Base-by-base conservation (phyloP, 768 basidiomycete genomes). In the Leccinum incarnatum region DNA sequence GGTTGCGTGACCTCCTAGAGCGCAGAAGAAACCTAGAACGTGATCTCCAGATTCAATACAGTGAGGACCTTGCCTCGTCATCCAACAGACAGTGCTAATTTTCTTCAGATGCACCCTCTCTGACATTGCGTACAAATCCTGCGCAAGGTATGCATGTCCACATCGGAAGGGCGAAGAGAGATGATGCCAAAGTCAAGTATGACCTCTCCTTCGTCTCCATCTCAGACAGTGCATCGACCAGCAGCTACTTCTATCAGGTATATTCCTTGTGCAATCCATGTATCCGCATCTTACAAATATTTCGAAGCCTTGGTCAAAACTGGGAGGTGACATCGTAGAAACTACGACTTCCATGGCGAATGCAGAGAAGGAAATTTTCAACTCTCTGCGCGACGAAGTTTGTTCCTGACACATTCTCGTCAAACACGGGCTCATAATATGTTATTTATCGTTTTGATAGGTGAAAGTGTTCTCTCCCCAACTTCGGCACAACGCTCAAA, bases 111-210 rank as follows among this genome's bases (percentile, higher is more conserved):
- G 82, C 86, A 1, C 84, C 88, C 23, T 91, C 91, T 12, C 67
- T 93, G 60, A 86, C 89, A 12, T 77, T 94, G 48, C 85, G 90
- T 40, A 82, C 84, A 25, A 87, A 82, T 1, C 80, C 85, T 17
- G 79, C 79, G 10, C 83, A 86, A 47, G 92, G 92, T 5, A 83
- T 87, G 78, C 88, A 90, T 68, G 80, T 93, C 45, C 91, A 93
- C 62, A 73, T 93, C 27, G 77, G 79, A 27, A 83, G 80, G 63
- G 74, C 79, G 5, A 91, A 84, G 70, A 83, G 86, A 29, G 88
- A 91, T 59, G 80, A 79, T 51, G 65, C 66, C 12, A 79, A 74
- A 59, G 65, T 89, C 34, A 78, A 79, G 60, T 67, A 66, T 12
- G 76, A 83, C 25, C 62, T 77, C 10, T 74, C 73, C 6, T 92